phyloP scores from a whole-genome alignment of 2,329 filamentous ascomycete species.

The Monosporascus sp. region DNA sequence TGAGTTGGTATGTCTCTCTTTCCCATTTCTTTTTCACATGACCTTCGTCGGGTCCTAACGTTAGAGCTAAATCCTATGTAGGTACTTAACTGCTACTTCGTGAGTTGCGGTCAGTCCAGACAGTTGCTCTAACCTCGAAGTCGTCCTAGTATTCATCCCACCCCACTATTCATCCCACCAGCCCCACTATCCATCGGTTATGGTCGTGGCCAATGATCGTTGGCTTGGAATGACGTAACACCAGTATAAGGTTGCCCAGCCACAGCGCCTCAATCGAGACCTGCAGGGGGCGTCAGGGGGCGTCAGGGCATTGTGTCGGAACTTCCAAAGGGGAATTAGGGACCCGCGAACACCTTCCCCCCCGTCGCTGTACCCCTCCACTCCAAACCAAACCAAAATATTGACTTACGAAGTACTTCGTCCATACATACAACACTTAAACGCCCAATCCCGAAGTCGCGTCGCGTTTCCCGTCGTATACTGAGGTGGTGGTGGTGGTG shows the following conservation, averaged over 20 bases:
- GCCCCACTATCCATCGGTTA: too few species aligned
- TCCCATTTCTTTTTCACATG: too few species aligned
- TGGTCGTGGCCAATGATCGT: neutral
- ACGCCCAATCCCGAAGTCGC: neutral
- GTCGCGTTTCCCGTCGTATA: neutral
- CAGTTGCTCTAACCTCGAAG: neutral
- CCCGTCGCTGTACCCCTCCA: neutral
- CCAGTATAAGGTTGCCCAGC: neutral
- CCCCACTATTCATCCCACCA: neutral
- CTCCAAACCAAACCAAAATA: conserved; percentile 24
- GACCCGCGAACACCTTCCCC: conserved; percentile 1
- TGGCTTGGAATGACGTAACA: neutral
- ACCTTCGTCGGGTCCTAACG: too few species aligned
- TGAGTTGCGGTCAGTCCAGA: conserved; percentile 5
- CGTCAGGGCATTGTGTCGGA: neutral
- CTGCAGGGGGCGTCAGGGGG: too few species aligned
- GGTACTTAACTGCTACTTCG: too few species aligned
- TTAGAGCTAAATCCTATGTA: too few species aligned
- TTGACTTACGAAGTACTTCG: conserved; percentile 17
- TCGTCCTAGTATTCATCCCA: neutral
- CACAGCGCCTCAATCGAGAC: neutral
- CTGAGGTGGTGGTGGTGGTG: too few species aligned
- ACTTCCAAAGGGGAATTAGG: neutral
- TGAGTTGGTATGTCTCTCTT: too few species aligned
- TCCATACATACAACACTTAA: neutral